phyloP scores from a whole-genome alignment of 1,284 basidiomycete species.

The Austropuccinia psidii region DNA sequence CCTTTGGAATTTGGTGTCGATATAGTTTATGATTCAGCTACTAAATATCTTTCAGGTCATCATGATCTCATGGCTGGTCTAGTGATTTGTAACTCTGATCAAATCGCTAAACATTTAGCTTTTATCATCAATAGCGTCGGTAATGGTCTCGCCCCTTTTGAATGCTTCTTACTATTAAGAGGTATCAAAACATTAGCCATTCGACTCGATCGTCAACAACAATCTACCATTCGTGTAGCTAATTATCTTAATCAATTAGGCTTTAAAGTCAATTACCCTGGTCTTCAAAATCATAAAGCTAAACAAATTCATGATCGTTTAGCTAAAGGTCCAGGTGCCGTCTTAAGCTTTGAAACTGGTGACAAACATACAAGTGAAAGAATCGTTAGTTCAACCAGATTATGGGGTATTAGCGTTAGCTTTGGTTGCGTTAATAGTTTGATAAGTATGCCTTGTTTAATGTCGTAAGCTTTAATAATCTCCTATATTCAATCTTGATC shows the following conservation, averaged over 20 bases:
- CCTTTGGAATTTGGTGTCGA: slow-evolving; percentile 94
- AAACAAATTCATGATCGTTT: slow-evolving; percentile 79
- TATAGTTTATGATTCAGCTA: slow-evolving; percentile 94
- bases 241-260: slow-evolving; percentile 77
- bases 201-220: slow-evolving; percentile 91
- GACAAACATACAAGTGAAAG: slow-evolving; percentile 83
- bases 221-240: slow-evolving; percentile 73
- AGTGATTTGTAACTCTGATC: slow-evolving; percentile 83
- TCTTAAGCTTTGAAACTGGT: slow-evolving; percentile 88
- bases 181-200: slow-evolving; percentile 95
- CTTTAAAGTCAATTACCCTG: slow-evolving; percentile 91
- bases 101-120: slow-evolving; percentile 77
- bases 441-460: slow-evolving; percentile 98
- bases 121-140: slow-evolving; percentile 95
- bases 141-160: slow-evolving; percentile 91
- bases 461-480: slow-evolving; percentile 69
- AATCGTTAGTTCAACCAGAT: slow-evolving; percentile 79
- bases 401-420: slow-evolving; percentile 97
- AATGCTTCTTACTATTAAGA: slow-evolving; percentile 88
- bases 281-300: slow-evolving; percentile 72
- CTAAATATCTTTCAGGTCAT: slow-evolving; percentile 95
- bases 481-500: slow-evolving; percentile 5
- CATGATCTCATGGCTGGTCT: slow-evolving; percentile 99
- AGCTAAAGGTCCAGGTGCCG: slow-evolving; percentile 82
- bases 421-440: slow-evolving; percentile 97